Percentiles rank a stretch among this genome's conserved stretches.
Evolutionary conservation across 1,284 basidiomycete genomes (phyloP).

Genomic region (Ustilago esculenta): DNA sequence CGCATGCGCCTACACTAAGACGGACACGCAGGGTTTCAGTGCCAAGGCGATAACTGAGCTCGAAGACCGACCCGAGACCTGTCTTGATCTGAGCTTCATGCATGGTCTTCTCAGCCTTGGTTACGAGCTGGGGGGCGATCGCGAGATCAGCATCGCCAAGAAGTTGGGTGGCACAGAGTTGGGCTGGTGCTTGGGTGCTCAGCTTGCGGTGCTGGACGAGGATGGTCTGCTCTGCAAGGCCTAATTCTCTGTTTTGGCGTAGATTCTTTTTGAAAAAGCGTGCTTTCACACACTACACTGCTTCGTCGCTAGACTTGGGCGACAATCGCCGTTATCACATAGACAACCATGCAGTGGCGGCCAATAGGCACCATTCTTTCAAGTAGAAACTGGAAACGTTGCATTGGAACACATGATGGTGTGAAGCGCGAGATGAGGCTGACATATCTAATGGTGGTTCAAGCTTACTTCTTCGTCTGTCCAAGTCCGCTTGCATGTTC

Average conservation of each 20-base stretch:
- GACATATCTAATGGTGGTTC: too few species aligned
- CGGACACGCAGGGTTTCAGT: constrained; percentile 57
- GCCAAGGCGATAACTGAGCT: constrained; percentile 77
- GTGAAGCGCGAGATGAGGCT: too few species aligned
- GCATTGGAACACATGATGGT: not conserved
- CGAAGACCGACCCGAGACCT: constrained; percentile 86
- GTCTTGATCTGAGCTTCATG: constrained; percentile 95
- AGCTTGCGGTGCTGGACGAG: constrained; percentile 58
- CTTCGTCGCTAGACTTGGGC: not conserved
- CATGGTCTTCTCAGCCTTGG: constrained; percentile 80
- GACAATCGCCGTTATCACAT: not conserved
- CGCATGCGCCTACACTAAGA: constrained; percentile 50
- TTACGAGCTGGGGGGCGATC: constrained; percentile 71
- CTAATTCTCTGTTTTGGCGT: not conserved
- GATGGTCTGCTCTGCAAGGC: constrained; percentile 56
- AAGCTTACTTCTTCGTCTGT: constrained; percentile 48
- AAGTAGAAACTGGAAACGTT: constrained; percentile 1
- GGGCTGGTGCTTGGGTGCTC: constrained; percentile 90
- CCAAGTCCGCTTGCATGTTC: constrained; percentile 64
- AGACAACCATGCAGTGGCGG: not conserved
- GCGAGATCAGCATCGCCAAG: constrained; percentile 73
- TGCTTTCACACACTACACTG: not conserved
- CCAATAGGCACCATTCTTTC: too few species aligned
- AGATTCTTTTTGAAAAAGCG: not conserved
- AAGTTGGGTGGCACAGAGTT: constrained; percentile 89